Conservation (phyloP, 2,329 filamentous ascomycete species). For the Biscogniauxia sp. region DNA sequence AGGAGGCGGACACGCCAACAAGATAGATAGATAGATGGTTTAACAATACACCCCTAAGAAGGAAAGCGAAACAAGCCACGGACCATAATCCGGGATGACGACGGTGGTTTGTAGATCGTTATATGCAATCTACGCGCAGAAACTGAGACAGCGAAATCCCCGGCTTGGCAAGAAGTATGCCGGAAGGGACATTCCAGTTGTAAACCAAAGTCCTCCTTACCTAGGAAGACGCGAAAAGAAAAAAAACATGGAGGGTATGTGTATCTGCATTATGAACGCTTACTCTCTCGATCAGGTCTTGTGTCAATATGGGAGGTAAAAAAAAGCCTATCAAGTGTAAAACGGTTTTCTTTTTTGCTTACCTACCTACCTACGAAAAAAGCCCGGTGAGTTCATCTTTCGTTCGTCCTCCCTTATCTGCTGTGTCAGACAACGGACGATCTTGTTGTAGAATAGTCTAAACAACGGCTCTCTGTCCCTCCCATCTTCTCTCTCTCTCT, state of each 20-base stretch:
- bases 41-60: slow-evolving; percentile 11
- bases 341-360: too few relatives aligned
- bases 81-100: slow-evolving; percentile 6
- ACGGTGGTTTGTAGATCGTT: slow-evolving; percentile 15
- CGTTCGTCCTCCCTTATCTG: slow-evolving; percentile 4
- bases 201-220: too few relatives aligned
- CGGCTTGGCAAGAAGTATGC: slow-evolving; percentile 19
- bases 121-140: slow-evolving; percentile 5
- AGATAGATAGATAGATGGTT: too few relatives aligned
- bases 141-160: slow-evolving; percentile 23
- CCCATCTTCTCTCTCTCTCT: neutral
- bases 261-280: too few relatives aligned
- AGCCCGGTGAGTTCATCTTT: slow-evolving; percentile 10
- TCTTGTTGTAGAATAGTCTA: neutral
- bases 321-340: too few relatives aligned
- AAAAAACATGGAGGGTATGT: too few relatives aligned
- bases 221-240: too few relatives aligned
- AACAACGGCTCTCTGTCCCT: neutral
- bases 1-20: too few relatives aligned
- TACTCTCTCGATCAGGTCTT: too few relatives aligned
- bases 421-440: slow-evolving; percentile 11
- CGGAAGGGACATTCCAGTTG: slow-evolving; percentile 11
- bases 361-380: slow-evolving; percentile 8
- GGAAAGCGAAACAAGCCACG: slow-evolving; percentile 1
- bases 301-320: too few relatives aligned